phyloP scores from a whole-genome alignment of 768 basidiomycete species.

The Tricholoma sp. region DNA sequence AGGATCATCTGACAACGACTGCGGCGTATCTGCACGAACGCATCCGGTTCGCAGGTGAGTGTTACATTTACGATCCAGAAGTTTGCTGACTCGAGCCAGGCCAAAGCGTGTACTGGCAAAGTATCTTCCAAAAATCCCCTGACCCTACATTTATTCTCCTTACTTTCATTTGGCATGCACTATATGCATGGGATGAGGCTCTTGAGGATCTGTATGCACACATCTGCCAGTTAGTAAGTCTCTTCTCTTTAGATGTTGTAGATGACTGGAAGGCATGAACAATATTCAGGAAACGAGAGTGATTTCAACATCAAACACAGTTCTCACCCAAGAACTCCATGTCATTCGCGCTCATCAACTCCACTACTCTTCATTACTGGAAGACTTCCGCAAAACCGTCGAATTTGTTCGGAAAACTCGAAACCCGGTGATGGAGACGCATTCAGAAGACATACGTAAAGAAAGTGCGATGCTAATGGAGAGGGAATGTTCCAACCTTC shows the following conservation, averaged over 20 bases:
- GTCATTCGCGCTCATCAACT: constrained; percentile 48
- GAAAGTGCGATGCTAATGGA: constrained; percentile 30
- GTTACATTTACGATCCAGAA: not conserved
- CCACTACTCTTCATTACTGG: constrained; percentile 42
- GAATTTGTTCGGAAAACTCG: constrained; percentile 34
- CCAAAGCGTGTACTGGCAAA: constrained; percentile 11
- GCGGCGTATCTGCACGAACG: constrained; percentile 40
- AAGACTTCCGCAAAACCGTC: constrained; percentile 43
- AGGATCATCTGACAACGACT: constrained; percentile 32
- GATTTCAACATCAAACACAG: constrained; percentile 32
- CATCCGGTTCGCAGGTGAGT: constrained; percentile 40
- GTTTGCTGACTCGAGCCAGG: constrained; percentile 1
- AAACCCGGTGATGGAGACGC: constrained; percentile 45
- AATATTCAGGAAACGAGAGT: constrained; percentile 37
- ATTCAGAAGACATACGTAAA: constrained; percentile 20
- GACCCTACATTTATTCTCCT: constrained; percentile 21
- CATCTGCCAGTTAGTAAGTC: constrained; percentile 18
- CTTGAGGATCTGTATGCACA: constrained; percentile 18
- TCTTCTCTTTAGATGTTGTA: not conserved
- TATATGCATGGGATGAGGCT: constrained; percentile 23
- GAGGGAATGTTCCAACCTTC: constrained; percentile 45
- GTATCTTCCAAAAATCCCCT: constrained; percentile 16
- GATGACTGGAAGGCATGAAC: not conserved
- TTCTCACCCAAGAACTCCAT: constrained; percentile 45
- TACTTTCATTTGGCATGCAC: constrained; percentile 20